A percentile compares a stretch with the other conserved stretches of the same genome.
phyloP scores from a whole-genome alignment of 768 basidiomycete species.

The Baorangia bicolor region DNA sequence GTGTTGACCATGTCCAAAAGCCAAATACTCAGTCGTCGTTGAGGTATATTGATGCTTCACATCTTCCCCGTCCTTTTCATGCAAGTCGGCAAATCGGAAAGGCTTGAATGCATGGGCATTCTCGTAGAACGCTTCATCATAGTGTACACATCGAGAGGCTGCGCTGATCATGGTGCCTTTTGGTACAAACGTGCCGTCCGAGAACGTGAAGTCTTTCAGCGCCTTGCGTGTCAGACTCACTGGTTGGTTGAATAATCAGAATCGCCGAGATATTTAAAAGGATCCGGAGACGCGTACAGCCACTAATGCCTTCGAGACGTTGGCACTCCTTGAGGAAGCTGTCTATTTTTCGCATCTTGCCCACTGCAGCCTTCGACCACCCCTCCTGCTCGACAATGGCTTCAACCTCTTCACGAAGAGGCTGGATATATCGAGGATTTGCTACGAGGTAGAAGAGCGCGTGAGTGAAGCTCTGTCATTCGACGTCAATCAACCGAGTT shows the following conservation, averaged over 20 bases:
- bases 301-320: conserved; percentile 3
- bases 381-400: neutral
- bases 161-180: conserved; percentile 29
- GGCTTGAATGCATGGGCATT: conserved; percentile 13
- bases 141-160: conserved; percentile 21
- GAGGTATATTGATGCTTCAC: conserved; percentile 37
- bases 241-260: conserved; percentile 23
- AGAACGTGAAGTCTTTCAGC: conserved; percentile 34
- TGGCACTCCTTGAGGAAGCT: conserved; percentile 32
- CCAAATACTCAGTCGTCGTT: conserved; percentile 32
- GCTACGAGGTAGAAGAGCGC: conserved; percentile 37
- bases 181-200: conserved; percentile 39
- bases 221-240: conserved; percentile 35
- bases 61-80: conserved; percentile 33
- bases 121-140: conserved; percentile 25
- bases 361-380: conserved; percentile 14
- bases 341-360: conserved; percentile 37
- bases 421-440: conserved; percentile 31
- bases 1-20: conserved; percentile 25
- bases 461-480: conserved; percentile 15
- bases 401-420: conserved; percentile 30
- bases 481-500: conserved; percentile 2
- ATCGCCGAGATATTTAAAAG: neutral
- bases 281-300: conserved; percentile 19
- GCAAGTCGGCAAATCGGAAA: conserved; percentile 11